These are phyloP conservation scores for Filobasidium floriforme DNA, from an alignment of 768 basidiomycete species.

Conservation along the genomic window DNA sequence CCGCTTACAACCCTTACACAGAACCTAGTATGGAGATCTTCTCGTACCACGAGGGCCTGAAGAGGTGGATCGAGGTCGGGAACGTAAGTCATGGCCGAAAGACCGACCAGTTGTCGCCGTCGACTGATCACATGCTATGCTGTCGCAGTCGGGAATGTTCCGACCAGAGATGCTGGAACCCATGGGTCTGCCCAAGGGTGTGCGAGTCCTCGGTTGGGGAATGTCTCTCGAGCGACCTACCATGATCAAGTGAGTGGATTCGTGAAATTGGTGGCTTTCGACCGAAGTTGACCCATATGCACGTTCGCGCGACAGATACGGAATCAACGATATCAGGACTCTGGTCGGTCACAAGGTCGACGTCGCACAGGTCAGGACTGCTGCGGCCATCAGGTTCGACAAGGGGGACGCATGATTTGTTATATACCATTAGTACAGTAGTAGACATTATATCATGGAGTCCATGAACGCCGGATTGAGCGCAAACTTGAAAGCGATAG, in stretches of 20 bases:
- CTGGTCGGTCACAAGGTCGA: conserved; percentile 95
- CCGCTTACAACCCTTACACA: conserved; percentile 96
- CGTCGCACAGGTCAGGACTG: conserved; percentile 77
- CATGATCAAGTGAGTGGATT: conserved; percentile 76
- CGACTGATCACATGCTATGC: neutral
- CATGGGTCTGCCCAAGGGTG: conserved; percentile 95
- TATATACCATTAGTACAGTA: neutral
- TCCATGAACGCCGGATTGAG: too few relatives aligned
- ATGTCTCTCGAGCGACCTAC: conserved; percentile 89
- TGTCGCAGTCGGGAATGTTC: conserved; percentile 79
- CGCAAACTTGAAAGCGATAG: too few relatives aligned
- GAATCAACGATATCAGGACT: conserved; percentile 92
- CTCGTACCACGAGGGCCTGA: conserved; percentile 87
- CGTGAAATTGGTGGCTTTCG: too few relatives aligned
- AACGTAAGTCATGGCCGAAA: conserved; percentile 49
- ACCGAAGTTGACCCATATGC: neutral
- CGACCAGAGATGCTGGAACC: conserved; percentile 98
- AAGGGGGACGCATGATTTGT: conserved; percentile 27
- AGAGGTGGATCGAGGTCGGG: conserved; percentile 95
- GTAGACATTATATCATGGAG: neutral
- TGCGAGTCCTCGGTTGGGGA: conserved; percentile 95
- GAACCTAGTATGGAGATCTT: conserved; percentile 83
- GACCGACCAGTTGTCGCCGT: too few relatives aligned
- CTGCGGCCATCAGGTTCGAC: conserved; percentile 84
- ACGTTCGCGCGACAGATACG: conserved; percentile 58